Base-by-base conservation (phyloP, 345 rosid genomes). In the Barbarea vulgaris region DNA sequence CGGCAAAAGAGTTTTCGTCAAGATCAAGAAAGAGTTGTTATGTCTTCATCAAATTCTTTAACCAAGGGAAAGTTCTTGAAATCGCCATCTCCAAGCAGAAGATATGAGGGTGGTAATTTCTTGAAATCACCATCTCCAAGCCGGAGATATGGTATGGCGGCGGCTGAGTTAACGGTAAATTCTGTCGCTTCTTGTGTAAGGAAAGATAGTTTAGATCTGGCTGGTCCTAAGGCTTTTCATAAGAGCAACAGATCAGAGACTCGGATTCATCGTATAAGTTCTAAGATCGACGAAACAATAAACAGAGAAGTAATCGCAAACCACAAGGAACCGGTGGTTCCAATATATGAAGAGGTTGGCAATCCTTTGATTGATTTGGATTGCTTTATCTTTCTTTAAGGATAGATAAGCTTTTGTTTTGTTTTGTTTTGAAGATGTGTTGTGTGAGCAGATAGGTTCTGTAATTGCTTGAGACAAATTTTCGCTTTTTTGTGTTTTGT, bases 361-460 rank as follows among this genome's bases (percentile, higher is more conserved):
- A 91, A 87, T 60, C 98, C 97, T 70, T 83, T 84, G 21, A 89
- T 93, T 66, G 90, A 96, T 73, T 84, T 93, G 84, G 98, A 93
- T 82, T 93, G 98, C 73, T 93, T 91, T 75, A 91, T 93, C 57
- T 93, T 93, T 78, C 84, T 93, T n/a, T 89, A 83, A 79, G 50
- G 11, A n/a, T 8, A 28, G 11, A n/a, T 8, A 28, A 34, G 18
- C n/a, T 17, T 60, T 15, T 59, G 7, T 24, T 7, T 31, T 10
- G 10, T 24, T 11, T 17, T 6, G 22, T 30, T 3, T 6, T 36
- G 24, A 24, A 34, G 9, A 56, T 56, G 37, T 66, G 48, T 56
- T 37, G 50, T 66, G 50, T 71, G 48, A 57, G 48, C 50, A 71
- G 77, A 71, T 71, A 55, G 48, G 61, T 65, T 78, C 50, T 66